These are phyloP conservation scores for Beauveria bassiana DNA, from an alignment of 2,329 filamentous ascomycete species.

Conservation along the genomic window DNA sequence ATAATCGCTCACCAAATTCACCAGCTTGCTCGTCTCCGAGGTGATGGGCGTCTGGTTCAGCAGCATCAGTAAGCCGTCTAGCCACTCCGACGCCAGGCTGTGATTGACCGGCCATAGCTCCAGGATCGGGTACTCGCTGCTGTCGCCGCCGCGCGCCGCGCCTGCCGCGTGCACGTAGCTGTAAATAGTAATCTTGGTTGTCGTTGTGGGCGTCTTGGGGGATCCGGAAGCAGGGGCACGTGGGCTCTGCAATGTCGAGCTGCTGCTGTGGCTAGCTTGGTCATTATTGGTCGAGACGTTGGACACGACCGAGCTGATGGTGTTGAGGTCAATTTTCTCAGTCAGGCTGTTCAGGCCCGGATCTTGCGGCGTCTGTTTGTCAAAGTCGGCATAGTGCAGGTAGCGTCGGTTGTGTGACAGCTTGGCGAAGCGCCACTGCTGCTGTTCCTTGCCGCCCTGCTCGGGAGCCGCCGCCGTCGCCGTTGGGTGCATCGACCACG, in stretches of 20 bases:
- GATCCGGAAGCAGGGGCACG: background rate
- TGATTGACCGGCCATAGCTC: constrained; percentile 76
- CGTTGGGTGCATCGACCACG: constrained; percentile 66
- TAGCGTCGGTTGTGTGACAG: constrained; percentile 86
- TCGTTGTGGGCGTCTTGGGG: constrained; percentile 43
- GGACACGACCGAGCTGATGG: constrained; percentile 86
- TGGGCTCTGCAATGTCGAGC: constrained; percentile 32
- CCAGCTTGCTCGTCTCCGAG: constrained; percentile 86
- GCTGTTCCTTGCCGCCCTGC: constrained; percentile 25
- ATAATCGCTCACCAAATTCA: constrained; percentile 79
- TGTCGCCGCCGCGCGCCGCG: constrained; percentile 25
- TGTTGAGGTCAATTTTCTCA: constrained; percentile 79
- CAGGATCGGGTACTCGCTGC: constrained; percentile 65
- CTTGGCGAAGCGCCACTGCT: constrained; percentile 70
- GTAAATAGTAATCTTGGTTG: constrained; percentile 90
- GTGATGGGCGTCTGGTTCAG: constrained; percentile 94
- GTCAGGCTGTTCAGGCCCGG: constrained; percentile 66
- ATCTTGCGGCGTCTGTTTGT: constrained; percentile 52
- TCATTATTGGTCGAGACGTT: constrained; percentile 61
- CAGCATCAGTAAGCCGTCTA: constrained; percentile 91
- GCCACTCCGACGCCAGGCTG: constrained; percentile 86
- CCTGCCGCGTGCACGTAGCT: constrained; percentile 50
- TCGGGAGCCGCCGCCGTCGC: constrained; percentile 21
- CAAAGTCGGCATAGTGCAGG: constrained; percentile 84
- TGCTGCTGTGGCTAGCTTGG: constrained; percentile 34